Evolutionary conservation across 2,329 filamentous ascomycete species (phyloP).

Genomic region (Microascus cirrosus): DNA sequence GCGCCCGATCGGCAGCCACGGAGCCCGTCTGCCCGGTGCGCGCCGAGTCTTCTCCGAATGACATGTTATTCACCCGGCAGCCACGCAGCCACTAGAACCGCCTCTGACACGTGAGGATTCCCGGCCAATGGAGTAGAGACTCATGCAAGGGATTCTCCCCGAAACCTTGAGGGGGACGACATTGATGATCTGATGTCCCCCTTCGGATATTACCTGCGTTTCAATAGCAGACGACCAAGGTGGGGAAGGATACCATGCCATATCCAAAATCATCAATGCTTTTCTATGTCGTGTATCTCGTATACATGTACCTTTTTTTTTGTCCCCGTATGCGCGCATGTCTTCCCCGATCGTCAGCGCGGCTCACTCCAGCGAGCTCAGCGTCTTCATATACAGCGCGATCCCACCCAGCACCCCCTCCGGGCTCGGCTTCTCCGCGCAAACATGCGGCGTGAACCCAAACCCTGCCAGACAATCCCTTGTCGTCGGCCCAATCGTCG

Average conservation of each 20-base stretch:
- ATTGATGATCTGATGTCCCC: neutral
- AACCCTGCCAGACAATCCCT: constrained; percentile 61
- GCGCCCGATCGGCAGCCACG: no score
- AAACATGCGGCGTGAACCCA: constrained; percentile 63
- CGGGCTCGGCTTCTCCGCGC: constrained; percentile 69
- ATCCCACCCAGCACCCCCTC: constrained; percentile 68
- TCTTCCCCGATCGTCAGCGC: neutral
- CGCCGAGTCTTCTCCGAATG: neutral
- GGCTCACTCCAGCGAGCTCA: neutral
- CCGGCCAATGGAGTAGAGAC: neutral
- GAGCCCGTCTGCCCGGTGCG: no score
- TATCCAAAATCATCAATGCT: no score
- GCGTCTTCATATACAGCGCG: constrained; percentile 5
- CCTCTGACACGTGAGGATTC: no score
- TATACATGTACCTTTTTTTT: no score
- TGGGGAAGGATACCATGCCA: neutral
- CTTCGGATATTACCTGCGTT: neutral
- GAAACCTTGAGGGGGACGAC: neutral
- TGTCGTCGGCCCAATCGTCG: constrained; percentile 91
- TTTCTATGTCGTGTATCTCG: no score
- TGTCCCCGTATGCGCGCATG: neutral
- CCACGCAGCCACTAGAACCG: neutral
- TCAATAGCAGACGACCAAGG: neutral
- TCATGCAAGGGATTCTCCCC: neutral
- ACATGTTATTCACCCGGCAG: neutral